A percentile compares a stretch with the other conserved stretches of the same genome.
These are phyloP conservation scores for Calocybe cyanea DNA, from an alignment of 768 basidiomycete species.

Conservation along the genomic window DNA sequence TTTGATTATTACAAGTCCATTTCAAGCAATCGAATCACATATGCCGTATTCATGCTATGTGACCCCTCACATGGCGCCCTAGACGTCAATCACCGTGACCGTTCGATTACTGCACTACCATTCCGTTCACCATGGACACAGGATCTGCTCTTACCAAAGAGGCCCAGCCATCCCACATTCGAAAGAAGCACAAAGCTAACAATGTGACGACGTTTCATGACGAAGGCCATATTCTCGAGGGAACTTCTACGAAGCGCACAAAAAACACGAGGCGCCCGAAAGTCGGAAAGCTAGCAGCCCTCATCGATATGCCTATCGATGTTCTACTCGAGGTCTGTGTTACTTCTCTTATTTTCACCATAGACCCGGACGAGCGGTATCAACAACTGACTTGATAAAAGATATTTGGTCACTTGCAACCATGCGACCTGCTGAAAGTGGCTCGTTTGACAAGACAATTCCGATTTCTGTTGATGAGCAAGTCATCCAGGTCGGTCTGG, in stretches of 20 bases:
- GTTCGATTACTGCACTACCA: no score
- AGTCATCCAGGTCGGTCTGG: constrained; percentile 46
- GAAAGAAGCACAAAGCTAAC: constrained; percentile 14
- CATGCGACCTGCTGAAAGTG: constrained; percentile 47
- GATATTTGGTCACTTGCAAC: constrained; percentile 51
- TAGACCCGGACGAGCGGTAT: no score
- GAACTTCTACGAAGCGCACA: neutral
- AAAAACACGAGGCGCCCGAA: constrained; percentile 16
- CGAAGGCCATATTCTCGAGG: neutral
- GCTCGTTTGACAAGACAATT: constrained; percentile 48
- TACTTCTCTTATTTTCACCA: neutral
- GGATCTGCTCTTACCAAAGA: no score
- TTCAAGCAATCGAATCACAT: no score
- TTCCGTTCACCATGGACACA: no score
- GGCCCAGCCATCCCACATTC: no score
- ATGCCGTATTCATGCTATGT: no score
- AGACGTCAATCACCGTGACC: no score
- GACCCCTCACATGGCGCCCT: no score
- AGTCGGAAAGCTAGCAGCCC: constrained; percentile 25
- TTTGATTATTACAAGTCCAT: no score
- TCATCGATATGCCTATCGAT: constrained; percentile 35
- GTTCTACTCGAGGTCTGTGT: constrained; percentile 37
- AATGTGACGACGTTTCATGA: neutral
- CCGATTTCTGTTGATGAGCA: constrained; percentile 43
- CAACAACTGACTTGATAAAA: no score